These are phyloP conservation scores for Takakia lepidozioides DNA, from an alignment of 225 moss, liverwort and hornwort genomes.

Conservation along the genomic window DNA sequence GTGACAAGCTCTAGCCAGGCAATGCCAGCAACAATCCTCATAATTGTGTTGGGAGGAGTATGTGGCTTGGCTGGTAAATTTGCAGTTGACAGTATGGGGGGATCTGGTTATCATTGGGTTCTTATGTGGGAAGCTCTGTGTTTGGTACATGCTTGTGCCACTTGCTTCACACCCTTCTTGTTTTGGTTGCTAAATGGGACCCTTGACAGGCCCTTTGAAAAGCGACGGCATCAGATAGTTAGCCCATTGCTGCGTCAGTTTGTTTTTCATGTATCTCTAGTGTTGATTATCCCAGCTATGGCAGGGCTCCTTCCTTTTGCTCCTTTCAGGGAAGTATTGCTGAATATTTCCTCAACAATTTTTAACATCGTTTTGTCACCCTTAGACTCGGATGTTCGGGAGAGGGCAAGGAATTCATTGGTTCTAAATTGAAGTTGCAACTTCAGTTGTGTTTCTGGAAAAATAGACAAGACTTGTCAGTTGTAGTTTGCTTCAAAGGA, in stretches of 20 bases:
- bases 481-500: too few relatives aligned
- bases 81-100: slow-evolving; percentile 90
- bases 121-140: slow-evolving; percentile 69
- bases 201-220: slow-evolving; percentile 5
- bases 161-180: slow-evolving; percentile 59
- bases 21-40: slow-evolving; percentile 87
- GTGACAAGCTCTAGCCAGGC: slow-evolving; percentile 71
- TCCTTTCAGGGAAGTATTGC: slow-evolving; percentile 34
- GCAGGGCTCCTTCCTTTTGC: slow-evolving; percentile 78
- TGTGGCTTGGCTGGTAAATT: slow-evolving; percentile 80
- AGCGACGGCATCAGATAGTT: slow-evolving; percentile 11
- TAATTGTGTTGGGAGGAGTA: slow-evolving; percentile 65
- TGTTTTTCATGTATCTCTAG: slow-evolving; percentile 41
- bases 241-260: slow-evolving; percentile 34
- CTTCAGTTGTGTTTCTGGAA: too few relatives aligned
- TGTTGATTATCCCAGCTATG: slow-evolving; percentile 57
- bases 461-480: too few relatives aligned
- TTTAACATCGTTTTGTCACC: slow-evolving; percentile 22
- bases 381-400: slow-evolving; percentile 12
- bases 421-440: too few relatives aligned
- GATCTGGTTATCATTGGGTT: slow-evolving; percentile 77
- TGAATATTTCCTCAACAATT: slow-evolving; percentile 12
- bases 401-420: too few relatives aligned
- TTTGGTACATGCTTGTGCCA: slow-evolving; percentile 44
- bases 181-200: slow-evolving; percentile 52